phyloP scores from a whole-genome alignment of 768 basidiomycete genomes.

The Cyclocybe aegerita region DNA sequence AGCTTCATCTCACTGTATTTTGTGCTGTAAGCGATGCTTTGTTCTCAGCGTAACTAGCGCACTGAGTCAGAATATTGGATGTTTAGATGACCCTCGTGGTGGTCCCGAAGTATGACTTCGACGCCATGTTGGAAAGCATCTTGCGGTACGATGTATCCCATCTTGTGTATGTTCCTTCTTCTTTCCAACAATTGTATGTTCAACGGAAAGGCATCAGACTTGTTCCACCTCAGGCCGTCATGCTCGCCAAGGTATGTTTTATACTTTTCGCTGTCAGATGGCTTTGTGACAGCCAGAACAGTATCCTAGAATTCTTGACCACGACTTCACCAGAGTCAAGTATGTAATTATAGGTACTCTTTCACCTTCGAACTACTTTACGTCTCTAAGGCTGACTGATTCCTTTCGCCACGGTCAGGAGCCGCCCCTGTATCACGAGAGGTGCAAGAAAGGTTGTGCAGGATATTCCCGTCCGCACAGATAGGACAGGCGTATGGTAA shows the following conservation, averaged over 20 bases:
- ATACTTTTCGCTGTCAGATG: no score
- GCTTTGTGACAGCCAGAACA: conserved; percentile 8
- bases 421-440: conserved; percentile 60
- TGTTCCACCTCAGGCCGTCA: conserved; percentile 49
- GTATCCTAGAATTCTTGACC: conserved; percentile 44
- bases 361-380: conserved; percentile 14
- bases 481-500: conserved; percentile 67
- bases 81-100: conserved; percentile 52
- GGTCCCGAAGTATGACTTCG: conserved; percentile 42
- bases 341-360: conserved; percentile 39
- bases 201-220: conserved; percentile 23
- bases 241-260: conserved; percentile 48
- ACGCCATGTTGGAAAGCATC: conserved; percentile 45
- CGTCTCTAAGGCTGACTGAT: conserved; percentile 12
- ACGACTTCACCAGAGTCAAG: conserved; percentile 39
- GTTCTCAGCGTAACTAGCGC: neutral
- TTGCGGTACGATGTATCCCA: conserved; percentile 45
- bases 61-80: neutral
- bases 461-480: conserved; percentile 45
- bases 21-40: conserved; percentile 37
- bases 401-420: conserved; percentile 32
- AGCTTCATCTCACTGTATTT: conserved; percentile 59
- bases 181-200: neutral
- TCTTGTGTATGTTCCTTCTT: conserved; percentile 34
- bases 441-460: conserved; percentile 42